Percentiles rank a stretch among this genome's conserved stretches.
phyloP scores from a whole-genome alignment of 257 asterid genomes.

The Ocimum tenuiflorum region DNA sequence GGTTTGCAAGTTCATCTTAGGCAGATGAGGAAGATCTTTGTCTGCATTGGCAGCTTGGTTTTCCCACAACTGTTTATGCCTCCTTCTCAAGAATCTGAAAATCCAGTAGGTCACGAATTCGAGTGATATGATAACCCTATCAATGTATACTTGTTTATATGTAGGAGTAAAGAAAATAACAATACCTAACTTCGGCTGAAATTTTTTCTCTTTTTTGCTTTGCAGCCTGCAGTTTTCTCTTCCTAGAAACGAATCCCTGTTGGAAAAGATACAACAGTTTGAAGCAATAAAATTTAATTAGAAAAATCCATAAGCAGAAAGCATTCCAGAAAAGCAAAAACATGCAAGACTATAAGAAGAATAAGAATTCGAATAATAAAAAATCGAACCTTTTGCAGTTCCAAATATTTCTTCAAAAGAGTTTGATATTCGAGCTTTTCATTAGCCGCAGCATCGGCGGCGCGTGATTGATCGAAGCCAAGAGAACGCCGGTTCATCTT shows the following conservation, averaged over 20 bases:
- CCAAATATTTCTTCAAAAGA: conserved; percentile 40
- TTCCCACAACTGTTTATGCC: conserved; percentile 19
- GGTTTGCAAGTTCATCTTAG: conserved; percentile 9
- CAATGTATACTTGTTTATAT: background rate
- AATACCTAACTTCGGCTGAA: conserved; percentile 43
- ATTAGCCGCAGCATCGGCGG: conserved; percentile 22
- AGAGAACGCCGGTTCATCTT: conserved; percentile 42
- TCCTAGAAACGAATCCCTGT: conserved; percentile 46
- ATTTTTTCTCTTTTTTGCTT: conserved; percentile 27
- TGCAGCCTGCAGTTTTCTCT: conserved; percentile 48
- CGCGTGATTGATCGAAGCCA: conserved; percentile 19
- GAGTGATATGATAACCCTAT: background rate
- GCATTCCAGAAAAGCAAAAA: background rate
- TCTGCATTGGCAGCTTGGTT: conserved; percentile 10
- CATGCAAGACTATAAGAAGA: background rate
- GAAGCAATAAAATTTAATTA: no score
- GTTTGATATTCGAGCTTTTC: conserved; percentile 36
- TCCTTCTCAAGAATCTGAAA: conserved; percentile 46
- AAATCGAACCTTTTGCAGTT: conserved; percentile 45
- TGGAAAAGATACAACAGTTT: background rate
- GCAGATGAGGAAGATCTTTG: background rate
- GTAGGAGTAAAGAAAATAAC: background rate
- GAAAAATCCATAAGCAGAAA: background rate
- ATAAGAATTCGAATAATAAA: background rate
- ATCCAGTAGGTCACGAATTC: conserved; percentile 5